A percentile compares a stretch with the other conserved stretches of the same genome.
These are phyloP conservation scores for Aspergillus egyptiacus DNA, from an alignment of 495 filamentous ascomycete genomes.

Conservation along the genomic window DNA sequence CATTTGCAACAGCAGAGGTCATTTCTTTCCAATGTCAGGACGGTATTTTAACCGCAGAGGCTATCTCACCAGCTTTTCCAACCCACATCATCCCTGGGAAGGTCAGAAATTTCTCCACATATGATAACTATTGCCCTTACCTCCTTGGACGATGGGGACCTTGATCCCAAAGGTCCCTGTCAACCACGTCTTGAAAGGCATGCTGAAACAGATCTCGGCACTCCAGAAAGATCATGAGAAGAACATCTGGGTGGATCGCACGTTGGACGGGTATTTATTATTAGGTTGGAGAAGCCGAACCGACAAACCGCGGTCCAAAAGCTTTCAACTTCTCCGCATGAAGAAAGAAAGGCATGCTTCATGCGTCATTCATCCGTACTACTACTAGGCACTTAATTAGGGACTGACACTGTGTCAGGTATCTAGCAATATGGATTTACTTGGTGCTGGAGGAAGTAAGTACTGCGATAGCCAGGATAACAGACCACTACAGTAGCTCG, in stretches of 20 bases:
- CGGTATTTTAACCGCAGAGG: too few species aligned
- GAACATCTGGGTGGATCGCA: neutral
- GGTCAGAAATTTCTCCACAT: neutral
- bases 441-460: too few species aligned
- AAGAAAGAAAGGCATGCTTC: neutral
- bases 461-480: too few species aligned
- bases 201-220: neutral
- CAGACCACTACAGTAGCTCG: too few species aligned
- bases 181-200: slow-evolving; percentile 9
- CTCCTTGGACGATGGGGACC: slow-evolving; percentile 8
- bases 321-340: neutral
- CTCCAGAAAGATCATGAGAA: neutral
- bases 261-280: neutral
- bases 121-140: neutral
- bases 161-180: slow-evolving; percentile 10
- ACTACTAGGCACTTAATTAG: too few species aligned
- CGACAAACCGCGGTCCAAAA: slow-evolving; percentile 6
- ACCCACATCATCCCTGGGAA: slow-evolving; percentile 8
- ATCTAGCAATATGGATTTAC: too few species aligned
- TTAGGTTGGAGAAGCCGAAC: neutral
- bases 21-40: too few species aligned
- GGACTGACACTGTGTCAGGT: too few species aligned
- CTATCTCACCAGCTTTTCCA: neutral
- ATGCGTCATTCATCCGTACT: too few species aligned
- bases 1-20: slow-evolving; percentile 5